phyloP scores from a whole-genome alignment of 768 basidiomycete genomes.

The Pisolithus albus region DNA sequence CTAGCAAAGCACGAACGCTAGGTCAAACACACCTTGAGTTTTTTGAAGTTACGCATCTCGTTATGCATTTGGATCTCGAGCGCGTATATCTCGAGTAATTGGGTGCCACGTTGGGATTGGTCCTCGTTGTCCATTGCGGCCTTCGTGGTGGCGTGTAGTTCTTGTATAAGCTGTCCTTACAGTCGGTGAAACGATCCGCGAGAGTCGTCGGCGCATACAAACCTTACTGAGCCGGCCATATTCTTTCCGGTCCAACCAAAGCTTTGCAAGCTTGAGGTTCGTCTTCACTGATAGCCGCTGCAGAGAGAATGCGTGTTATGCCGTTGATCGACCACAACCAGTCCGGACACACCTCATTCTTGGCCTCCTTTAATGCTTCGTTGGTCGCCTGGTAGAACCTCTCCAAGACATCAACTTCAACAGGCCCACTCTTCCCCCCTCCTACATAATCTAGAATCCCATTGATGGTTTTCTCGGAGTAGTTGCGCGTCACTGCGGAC shows the following conservation, averaged over 20 bases:
- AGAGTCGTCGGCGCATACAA: slow-evolving; percentile 3
- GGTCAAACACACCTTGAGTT: slow-evolving; percentile 63
- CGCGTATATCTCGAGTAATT: slow-evolving; percentile 93
- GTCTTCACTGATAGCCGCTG: slow-evolving; percentile 93
- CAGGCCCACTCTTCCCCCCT: slow-evolving; percentile 70
- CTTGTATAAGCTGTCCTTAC: slow-evolving; percentile 58
- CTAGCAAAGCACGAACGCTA: neutral
- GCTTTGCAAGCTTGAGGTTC: slow-evolving; percentile 92
- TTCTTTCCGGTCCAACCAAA: slow-evolving; percentile 95
- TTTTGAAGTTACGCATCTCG: slow-evolving; percentile 91
- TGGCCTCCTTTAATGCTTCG: slow-evolving; percentile 83
- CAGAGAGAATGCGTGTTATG: slow-evolving; percentile 3
- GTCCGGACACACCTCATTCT: slow-evolving; percentile 74
- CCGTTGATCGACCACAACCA: neutral
- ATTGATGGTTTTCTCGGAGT: slow-evolving; percentile 98
- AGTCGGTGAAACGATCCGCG: neutral
- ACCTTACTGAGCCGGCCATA: slow-evolving; percentile 80
- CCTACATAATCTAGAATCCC: slow-evolving; percentile 97
- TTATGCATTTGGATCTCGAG: slow-evolving; percentile 99
- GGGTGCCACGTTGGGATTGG: slow-evolving; percentile 90
- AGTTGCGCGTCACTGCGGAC: slow-evolving; percentile 89
- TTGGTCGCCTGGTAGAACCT: slow-evolving; percentile 94
- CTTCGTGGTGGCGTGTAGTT: slow-evolving; percentile 62
- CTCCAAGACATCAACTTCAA: slow-evolving; percentile 84
- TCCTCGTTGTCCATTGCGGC: slow-evolving; percentile 61